Conservation (phyloP, 2,329 filamentous ascomycete genomes). For the Penicillium janthinellum region DNA sequence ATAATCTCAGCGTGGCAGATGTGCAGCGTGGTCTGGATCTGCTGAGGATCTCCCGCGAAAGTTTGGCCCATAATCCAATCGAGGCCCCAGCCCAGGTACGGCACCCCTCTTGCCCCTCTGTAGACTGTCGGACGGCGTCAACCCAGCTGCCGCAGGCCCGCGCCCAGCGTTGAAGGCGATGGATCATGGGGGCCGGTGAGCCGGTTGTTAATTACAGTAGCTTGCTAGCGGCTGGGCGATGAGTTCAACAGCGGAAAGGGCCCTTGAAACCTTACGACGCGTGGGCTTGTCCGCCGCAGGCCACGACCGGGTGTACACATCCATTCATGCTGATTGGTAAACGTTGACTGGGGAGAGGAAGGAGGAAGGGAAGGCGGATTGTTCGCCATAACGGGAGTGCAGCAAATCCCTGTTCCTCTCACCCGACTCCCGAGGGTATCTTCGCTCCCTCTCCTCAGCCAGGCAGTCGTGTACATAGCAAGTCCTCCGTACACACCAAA, state of each 20-base stretch:
- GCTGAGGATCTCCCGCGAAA: constrained; percentile 42
- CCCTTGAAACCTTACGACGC: constrained; percentile 19
- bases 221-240: not conserved
- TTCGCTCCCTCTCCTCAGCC: not conserved
- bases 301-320: constrained; percentile 14
- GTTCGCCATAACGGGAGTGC: not conserved
- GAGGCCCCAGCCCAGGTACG: constrained; percentile 26
- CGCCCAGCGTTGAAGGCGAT: not conserved
- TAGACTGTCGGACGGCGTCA: not conserved
- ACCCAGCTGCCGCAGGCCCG: not conserved
- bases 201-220: constrained; percentile 9
- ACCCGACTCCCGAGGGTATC: not conserved
- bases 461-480: not conserved
- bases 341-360: not conserved
- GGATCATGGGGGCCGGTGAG: constrained; percentile 1
- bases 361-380: not conserved
- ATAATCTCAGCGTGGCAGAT: not conserved
- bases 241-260: not conserved
- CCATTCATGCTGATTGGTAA: constrained; percentile 18
- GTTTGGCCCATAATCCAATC: constrained; percentile 31
- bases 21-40: constrained; percentile 29
- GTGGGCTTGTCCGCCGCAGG: constrained; percentile 2
- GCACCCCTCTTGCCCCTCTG: constrained; percentile 23
- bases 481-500: not conserved
- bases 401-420: not conserved